phyloP scores from a whole-genome alignment of 768 basidiomycete genomes.

The Gloeostereum incarnatum region DNA sequence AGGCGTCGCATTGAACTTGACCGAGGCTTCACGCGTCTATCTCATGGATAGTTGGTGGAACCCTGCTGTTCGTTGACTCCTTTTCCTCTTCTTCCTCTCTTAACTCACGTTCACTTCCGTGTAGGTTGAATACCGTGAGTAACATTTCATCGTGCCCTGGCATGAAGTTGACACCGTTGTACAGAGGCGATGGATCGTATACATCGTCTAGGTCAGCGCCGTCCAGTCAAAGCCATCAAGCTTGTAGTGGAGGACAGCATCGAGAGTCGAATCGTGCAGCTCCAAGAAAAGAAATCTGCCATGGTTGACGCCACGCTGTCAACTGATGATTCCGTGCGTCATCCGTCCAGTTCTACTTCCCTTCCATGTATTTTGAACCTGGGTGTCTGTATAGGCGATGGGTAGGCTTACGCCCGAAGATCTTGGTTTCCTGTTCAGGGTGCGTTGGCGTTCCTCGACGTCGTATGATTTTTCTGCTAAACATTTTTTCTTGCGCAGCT shows the following conservation, averaged over 20 bases:
- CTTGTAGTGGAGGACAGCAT: conserved; percentile 95
- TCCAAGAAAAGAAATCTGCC: conserved; percentile 96
- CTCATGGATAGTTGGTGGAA: conserved; percentile 99
- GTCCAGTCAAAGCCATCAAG: conserved; percentile 91
- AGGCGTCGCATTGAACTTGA: conserved; percentile 85
- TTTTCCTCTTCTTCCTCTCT: conserved; percentile 1
- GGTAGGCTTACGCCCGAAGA: conserved; percentile 87
- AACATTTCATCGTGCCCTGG: background rate
- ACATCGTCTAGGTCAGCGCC: conserved; percentile 89
- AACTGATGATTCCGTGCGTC: conserved; percentile 64
- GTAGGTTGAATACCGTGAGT: conserved; percentile 74
- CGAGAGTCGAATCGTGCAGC: conserved; percentile 84
- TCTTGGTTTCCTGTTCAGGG: conserved; percentile 38
- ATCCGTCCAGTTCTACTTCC: background rate
- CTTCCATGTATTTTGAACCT: conserved; percentile 1
- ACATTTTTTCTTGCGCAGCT: too few relatives aligned
- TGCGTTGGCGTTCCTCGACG: conserved; percentile 18
- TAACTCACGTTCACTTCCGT: conserved; percentile 1
- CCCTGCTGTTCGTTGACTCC: conserved; percentile 58
- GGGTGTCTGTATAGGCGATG: conserved; percentile 59
- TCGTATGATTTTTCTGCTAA: too few relatives aligned
- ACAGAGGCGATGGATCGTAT: conserved; percentile 96
- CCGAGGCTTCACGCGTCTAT: conserved; percentile 88
- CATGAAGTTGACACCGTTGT: conserved; percentile 3
- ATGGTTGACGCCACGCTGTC: conserved; percentile 90